phyloP scores from a whole-genome alignment of 2,329 filamentous ascomycete species.

The Xylaria sp. region DNA sequence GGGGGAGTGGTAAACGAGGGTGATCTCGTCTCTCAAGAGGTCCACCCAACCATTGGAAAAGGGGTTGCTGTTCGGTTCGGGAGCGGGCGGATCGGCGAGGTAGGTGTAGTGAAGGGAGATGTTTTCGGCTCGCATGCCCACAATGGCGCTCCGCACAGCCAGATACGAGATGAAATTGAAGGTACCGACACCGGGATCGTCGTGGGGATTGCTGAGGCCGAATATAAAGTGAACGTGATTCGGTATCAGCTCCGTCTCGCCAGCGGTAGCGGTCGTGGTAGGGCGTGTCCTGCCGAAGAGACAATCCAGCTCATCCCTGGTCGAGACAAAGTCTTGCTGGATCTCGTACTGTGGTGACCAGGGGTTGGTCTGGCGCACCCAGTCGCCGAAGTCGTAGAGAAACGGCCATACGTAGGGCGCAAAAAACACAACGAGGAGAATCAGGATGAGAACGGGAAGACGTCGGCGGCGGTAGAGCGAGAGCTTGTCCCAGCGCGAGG shows the following conservation, averaged over 20 bases:
- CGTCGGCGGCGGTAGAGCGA: constrained; percentile 32
- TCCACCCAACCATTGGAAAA: constrained; percentile 46
- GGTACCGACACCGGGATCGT: constrained; percentile 39
- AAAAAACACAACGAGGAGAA: constrained; percentile 32
- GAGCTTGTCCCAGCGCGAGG: constrained; percentile 27
- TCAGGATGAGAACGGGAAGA: constrained; percentile 24
- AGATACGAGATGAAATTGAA: constrained; percentile 48
- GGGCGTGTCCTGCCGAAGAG: constrained; percentile 37
- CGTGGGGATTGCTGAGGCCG: constrained; percentile 44
- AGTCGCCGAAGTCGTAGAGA: constrained; percentile 38
- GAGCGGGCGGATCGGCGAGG: constrained; percentile 43
- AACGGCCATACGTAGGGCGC: constrained; percentile 33
- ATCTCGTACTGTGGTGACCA: constrained; percentile 44
- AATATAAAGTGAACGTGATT: constrained; percentile 48
- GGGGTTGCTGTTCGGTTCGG: constrained; percentile 40
- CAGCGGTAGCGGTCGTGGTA: constrained; percentile 10
- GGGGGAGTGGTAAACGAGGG: constrained; percentile 44
- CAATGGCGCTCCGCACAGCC: constrained; percentile 45
- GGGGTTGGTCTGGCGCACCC: constrained; percentile 43
- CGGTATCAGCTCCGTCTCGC: constrained; percentile 40
- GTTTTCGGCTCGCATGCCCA: constrained; percentile 45
- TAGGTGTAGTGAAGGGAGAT: constrained; percentile 47
- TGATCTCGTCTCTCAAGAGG: constrained; percentile 43
- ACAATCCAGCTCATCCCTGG: constrained; percentile 43
- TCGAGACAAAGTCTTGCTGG: constrained; percentile 42